Conservation (phyloP, 2,329 filamentous ascomycete species). For the Arthrobotrys iridis region DNA sequence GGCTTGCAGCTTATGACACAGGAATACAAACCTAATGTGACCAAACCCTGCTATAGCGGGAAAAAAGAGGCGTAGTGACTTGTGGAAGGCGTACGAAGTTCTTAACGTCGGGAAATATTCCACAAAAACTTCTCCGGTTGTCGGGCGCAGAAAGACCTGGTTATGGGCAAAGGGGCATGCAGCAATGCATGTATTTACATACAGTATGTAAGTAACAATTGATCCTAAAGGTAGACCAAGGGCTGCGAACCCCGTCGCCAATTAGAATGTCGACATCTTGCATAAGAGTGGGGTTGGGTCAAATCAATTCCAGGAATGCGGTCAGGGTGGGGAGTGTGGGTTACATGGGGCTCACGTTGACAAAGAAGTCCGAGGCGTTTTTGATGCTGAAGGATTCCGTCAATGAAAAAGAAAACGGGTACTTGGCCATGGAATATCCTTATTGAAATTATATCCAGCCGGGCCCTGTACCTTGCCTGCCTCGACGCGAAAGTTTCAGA, state of each 20-base stretch:
- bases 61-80: slow-evolving; percentile 1
- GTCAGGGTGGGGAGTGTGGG: slow-evolving; percentile 43
- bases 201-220: slow-evolving; percentile 23
- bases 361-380: slow-evolving; percentile 6
- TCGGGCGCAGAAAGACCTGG: slow-evolving; percentile 1
- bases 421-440: slow-evolving; percentile 43
- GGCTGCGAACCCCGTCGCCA: slow-evolving; percentile 46
- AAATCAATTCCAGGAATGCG: slow-evolving; percentile 49
- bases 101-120: not conserved
- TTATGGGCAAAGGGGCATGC: slow-evolving; percentile 23
- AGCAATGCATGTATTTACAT: slow-evolving; percentile 5
- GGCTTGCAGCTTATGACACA: slow-evolving; percentile 46
- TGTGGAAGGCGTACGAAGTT: not conserved
- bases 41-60: not conserved
- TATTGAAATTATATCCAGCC: slow-evolving; percentile 44
- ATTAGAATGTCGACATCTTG: slow-evolving; percentile 54
- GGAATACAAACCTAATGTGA: slow-evolving; percentile 17
- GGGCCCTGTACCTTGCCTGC: slow-evolving; percentile 28
- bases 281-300: slow-evolving; percentile 50
- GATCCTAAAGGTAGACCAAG: slow-evolving; percentile 16
- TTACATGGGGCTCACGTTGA: slow-evolving; percentile 47
- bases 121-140: not conserved
- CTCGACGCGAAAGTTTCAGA: slow-evolving; percentile 46
- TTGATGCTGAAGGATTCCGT: slow-evolving; percentile 7
- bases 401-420: slow-evolving; percentile 19